These are phyloP conservation scores for Perilla frutescens DNA, from an alignment of 257 asterid genomes.

Conservation along the genomic window DNA sequence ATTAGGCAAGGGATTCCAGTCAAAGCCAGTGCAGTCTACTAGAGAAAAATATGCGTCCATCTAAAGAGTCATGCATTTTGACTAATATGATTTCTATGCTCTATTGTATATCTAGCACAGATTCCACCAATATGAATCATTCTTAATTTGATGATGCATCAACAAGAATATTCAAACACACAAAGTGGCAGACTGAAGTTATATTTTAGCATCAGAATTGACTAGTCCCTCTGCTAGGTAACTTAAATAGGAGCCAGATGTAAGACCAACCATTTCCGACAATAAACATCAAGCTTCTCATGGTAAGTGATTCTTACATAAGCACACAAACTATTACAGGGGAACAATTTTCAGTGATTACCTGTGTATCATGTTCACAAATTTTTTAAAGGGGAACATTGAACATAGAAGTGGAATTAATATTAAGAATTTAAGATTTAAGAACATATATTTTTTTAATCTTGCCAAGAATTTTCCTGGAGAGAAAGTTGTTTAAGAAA, in stretches of 20 bases:
- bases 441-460: too few species aligned
- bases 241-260: slow-evolving; percentile 7
- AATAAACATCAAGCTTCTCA: slow-evolving; percentile 13
- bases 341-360: slow-evolving; percentile 31
- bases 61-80: too few species aligned
- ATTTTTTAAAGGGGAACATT: neutral
- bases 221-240: neutral
- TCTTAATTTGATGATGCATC: slow-evolving; percentile 19
- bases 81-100: too few species aligned
- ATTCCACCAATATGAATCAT: too few species aligned
- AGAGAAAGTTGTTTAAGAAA: too few species aligned
- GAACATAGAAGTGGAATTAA: too few species aligned
- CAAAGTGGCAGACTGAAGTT: neutral
- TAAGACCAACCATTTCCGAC: slow-evolving; percentile 4
- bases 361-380: slow-evolving; percentile 85
- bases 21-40: neutral
- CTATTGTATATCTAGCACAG: too few species aligned
- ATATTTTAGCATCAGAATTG: neutral
- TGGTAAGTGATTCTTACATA: slow-evolving; percentile 14
- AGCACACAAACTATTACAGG: neutral
- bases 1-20: neutral
- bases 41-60: too few species aligned
- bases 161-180: neutral
- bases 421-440: too few species aligned
- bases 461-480: too few species aligned